A percentile compares a stretch with the other conserved stretches of the same genome.
Conservation (phyloP, 768 basidiomycete species). For the Macrolepiota fuliginosa region DNA sequence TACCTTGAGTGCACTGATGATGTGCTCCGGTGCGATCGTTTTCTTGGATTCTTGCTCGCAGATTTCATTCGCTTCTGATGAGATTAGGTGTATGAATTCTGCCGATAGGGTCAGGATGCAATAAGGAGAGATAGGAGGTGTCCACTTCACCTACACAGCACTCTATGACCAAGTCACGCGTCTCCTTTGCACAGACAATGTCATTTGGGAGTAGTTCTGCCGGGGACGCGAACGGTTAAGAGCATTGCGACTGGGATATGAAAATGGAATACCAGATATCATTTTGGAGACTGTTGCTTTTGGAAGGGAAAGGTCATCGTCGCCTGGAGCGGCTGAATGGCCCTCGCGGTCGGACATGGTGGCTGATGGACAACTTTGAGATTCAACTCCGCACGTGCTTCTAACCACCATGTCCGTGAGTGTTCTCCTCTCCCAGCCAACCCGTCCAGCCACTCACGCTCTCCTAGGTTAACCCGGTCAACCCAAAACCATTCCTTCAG, state of each 20-base stretch:
- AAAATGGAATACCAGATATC: conserved; percentile 67
- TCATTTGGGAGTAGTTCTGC: conserved; percentile 88
- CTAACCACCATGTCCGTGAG: conserved; percentile 66
- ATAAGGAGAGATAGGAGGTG: not conserved
- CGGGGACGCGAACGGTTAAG: conserved; percentile 11
- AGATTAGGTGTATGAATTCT: conserved; percentile 99
- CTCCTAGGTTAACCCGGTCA: conserved; percentile 82
- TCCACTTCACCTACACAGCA: conserved; percentile 92
- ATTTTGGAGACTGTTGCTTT: conserved; percentile 98
- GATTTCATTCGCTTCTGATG: conserved; percentile 96
- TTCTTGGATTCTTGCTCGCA: conserved; percentile 99
- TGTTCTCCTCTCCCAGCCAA: conserved; percentile 19
- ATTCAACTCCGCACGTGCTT: conserved; percentile 41
- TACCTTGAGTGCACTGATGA: conserved; percentile 88
- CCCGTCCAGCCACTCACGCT: conserved; percentile 9
- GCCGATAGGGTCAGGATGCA: conserved; percentile 11
- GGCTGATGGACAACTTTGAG: conserved; percentile 12
- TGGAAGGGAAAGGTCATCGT: conserved; percentile 92
- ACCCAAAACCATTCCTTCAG: conserved; percentile 98
- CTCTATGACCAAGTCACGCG: conserved; percentile 94
- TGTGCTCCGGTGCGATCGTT: conserved; percentile 98
- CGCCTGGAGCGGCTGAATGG: conserved; percentile 61
- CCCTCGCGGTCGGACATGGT: conserved; percentile 93
- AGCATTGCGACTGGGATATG: not conserved
- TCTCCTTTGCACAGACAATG: conserved; percentile 90